A percentile compares a stretch with the other conserved stretches of the same genome.
These are phyloP conservation scores for Didymella keratinophila DNA, from an alignment of 2,329 filamentous ascomycete species.

Conservation along the genomic window DNA sequence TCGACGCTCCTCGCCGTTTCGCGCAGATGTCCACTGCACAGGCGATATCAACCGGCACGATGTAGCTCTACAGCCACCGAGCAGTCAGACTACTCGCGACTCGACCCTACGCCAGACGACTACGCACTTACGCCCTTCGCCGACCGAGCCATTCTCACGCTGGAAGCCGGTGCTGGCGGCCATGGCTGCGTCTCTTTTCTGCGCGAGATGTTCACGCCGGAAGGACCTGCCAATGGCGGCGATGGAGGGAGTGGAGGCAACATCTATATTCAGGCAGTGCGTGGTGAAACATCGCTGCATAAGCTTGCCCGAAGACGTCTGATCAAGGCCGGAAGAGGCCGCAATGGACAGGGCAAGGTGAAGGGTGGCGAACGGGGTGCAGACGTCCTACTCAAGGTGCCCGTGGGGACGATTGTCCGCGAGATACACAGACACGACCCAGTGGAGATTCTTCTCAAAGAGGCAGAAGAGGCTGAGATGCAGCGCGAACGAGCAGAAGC, in stretches of 20 bases:
- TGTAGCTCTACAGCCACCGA: constrained; percentile 40
- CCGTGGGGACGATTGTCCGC: constrained; percentile 87
- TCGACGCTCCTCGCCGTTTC: constrained; percentile 32
- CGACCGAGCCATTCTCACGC: constrained; percentile 79
- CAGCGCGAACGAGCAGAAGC: constrained; percentile 28
- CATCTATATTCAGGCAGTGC: constrained; percentile 91
- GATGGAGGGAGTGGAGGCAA: constrained; percentile 92
- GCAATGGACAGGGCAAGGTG: constrained; percentile 77
- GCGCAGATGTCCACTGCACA: constrained; percentile 29
- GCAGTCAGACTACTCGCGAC: constrained; percentile 40
- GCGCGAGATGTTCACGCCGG: constrained; percentile 85
- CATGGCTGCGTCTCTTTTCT: constrained; percentile 95
- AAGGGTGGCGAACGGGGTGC: constrained; percentile 81
- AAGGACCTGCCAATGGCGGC: constrained; percentile 92
- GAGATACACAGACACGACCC: constrained; percentile 84
- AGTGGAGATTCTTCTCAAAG: constrained; percentile 69
- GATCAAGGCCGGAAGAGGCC: constrained; percentile 77
- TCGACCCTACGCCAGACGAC: constrained; percentile 84
- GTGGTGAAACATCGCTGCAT: constrained; percentile 90
- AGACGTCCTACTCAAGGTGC: constrained; percentile 87
- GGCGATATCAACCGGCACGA: constrained; percentile 31
- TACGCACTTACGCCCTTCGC: constrained; percentile 85
- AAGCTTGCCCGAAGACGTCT: constrained; percentile 83
- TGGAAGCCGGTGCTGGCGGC: constrained; percentile 83
- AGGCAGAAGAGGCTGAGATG: constrained; percentile 41